These are phyloP conservation scores for Fusarium vanettenii DNA, from an alignment of 2,329 filamentous ascomycete species.

Conservation along the genomic window DNA sequence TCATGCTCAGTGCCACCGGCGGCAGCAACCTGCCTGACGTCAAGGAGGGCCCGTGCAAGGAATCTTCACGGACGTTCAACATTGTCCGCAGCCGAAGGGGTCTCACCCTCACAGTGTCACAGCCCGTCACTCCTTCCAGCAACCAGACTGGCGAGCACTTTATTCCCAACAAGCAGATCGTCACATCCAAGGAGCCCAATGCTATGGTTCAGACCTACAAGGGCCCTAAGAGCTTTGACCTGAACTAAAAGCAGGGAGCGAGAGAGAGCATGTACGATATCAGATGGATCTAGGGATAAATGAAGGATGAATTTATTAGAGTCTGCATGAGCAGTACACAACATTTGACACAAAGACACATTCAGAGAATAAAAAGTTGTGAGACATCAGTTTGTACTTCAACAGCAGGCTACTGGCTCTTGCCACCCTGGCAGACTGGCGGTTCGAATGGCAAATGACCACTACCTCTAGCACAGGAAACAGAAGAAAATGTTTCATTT, in stretches of 20 bases:
- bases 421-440: too few relatives aligned
- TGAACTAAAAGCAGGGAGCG: not conserved
- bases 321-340: not conserved
- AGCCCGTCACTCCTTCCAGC: slow-evolving; percentile 43
- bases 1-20: slow-evolving; percentile 28
- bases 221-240: slow-evolving; percentile 36
- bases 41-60: slow-evolving; percentile 41
- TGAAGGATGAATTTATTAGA: not conserved
- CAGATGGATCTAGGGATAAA: not conserved
- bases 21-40: slow-evolving; percentile 46
- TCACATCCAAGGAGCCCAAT: slow-evolving; percentile 37
- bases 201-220: slow-evolving; percentile 45
- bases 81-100: slow-evolving; percentile 38
- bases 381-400: too few relatives aligned
- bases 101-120: slow-evolving; percentile 42
- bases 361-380: not conserved
- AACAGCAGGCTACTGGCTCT: too few relatives aligned
- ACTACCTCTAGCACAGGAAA: too few relatives aligned
- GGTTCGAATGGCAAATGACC: too few relatives aligned
- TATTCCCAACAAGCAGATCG: slow-evolving; percentile 42
- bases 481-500: too few relatives aligned
- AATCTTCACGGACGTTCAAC: slow-evolving; percentile 46
- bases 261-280: not conserved
- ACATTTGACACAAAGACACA: not conserved
- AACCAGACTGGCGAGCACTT: slow-evolving; percentile 42